Base-by-base conservation (phyloP, 495 filamentous ascomycete genomes). In the Thermothielavioides terrestris region DNA sequence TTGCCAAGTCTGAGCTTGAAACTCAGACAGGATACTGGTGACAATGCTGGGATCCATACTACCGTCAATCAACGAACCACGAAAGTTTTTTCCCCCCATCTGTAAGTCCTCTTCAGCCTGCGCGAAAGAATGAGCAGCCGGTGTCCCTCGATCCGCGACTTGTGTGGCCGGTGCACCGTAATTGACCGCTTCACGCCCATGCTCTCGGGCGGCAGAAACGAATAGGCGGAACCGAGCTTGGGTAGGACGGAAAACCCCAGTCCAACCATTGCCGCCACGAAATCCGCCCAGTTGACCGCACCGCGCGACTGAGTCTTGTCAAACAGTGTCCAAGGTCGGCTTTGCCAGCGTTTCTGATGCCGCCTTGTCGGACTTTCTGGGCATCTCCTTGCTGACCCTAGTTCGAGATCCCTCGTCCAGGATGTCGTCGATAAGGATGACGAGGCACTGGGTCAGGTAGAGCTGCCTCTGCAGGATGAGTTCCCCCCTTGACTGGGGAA, bases 391-490 rank as follows among this genome's bases (percentile, higher is more conserved):
- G 14, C 52, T 35, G 22, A 32, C 28, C 18, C 50, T 40, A 0
- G 36, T 50, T 17, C 17, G 40, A 1, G 61, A 66, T 17, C 61
- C 61, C 35, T 53, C 47, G 1, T 67, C 63, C 10, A 71, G 56
- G 18, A 72, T 64, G 21, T 68, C 57, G 23, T 68, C 61, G 31
- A 71, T 47, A 4, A 67, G 37, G 25, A 67, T 58, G 54, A 58
- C 60, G 20, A 64, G 40, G 23, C 0, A 20, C 35, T 54, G 53
- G 14, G 60, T 38, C 7, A 61, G 31, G 25, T 20, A 34, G 15
- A 54, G 17, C 36, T 71, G 63, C 39, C 68, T 54, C 11, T 41
- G 1, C 32, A 72, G 26, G n/a, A 74, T 56, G 11, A 68, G 42
- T 34, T 69, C 58, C 1, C 68, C 63, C 4, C 30, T 52, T 0